A percentile compares a stretch with the other conserved stretches of the same genome.
Conservation (phyloP, 169 alveolate genomes). For the Toxoplasma gondii region DNA sequence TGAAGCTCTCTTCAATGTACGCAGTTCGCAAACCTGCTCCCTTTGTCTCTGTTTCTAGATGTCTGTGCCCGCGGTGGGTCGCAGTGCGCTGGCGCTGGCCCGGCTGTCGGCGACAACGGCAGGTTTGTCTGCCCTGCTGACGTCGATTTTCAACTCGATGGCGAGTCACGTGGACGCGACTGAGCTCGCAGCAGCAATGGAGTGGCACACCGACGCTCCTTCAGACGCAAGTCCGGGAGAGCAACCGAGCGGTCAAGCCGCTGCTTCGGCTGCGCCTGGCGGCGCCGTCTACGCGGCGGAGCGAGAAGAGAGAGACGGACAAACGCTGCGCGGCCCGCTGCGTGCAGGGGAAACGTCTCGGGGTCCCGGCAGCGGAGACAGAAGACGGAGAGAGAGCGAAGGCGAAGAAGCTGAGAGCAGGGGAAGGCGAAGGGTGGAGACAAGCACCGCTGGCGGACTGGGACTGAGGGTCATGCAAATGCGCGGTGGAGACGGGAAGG, state of each 20-base stretch:
- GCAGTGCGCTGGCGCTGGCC: constrained; percentile 31
- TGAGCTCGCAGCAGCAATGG: constrained; percentile 3
- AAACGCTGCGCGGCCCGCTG: too few species aligned
- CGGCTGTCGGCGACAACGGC: constrained; percentile 21
- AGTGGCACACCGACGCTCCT: not conserved
- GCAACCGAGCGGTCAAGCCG: not conserved
- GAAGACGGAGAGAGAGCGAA: not conserved
- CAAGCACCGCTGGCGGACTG: not conserved
- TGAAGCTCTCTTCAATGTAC: too few species aligned
- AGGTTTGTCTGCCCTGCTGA: not conserved
- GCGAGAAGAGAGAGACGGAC: too few species aligned
- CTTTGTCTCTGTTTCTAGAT: not conserved
- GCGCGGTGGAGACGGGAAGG: constrained; percentile 4
- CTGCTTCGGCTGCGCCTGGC: not conserved
- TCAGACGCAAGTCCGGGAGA: not conserved
- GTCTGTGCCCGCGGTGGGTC: constrained; percentile 47
- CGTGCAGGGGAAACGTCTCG: too few species aligned
- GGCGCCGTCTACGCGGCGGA: too few species aligned
- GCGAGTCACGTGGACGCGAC: not conserved
- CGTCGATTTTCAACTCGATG: constrained; percentile 11
- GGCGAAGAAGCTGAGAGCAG: not conserved
- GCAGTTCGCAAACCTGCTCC: not conserved
- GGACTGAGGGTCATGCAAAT: not conserved
- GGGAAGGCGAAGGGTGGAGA: not conserved
- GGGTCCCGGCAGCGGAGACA: not conserved